Conservation (phyloP, 2,329 filamentous ascomycete genomes). For the Lecanoromycetidae sp. region DNA sequence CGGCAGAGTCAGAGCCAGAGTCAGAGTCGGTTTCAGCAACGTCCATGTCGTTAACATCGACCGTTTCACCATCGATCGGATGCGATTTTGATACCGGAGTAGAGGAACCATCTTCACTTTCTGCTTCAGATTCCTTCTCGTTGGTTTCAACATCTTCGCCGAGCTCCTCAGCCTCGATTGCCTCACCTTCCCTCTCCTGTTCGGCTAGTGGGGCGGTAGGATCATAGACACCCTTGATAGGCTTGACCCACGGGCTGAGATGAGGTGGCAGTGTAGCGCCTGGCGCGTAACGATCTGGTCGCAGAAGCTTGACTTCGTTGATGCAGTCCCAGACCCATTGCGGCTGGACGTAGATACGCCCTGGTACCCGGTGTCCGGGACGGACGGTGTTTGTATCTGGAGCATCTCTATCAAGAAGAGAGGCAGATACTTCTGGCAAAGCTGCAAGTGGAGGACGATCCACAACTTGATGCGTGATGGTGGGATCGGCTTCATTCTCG, state of each 20-base stretch:
- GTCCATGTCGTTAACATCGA: constrained; percentile 32
- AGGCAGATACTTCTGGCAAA: constrained; percentile 33
- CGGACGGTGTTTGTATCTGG: constrained; percentile 33
- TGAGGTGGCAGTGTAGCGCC: constrained; percentile 85
- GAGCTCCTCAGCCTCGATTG: constrained; percentile 54
- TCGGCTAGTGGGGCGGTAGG: constrained; percentile 74
- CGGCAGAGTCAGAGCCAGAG: constrained; percentile 28
- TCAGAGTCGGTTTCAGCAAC: constrained; percentile 35
- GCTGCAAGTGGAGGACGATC: constrained; percentile 62
- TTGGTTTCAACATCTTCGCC: constrained; percentile 33
- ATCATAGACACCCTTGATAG: constrained; percentile 77
- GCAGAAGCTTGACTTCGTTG: constrained; percentile 80
- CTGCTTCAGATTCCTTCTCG: constrained; percentile 22
- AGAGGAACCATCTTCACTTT: constrained; percentile 31
- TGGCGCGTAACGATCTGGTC: constrained; percentile 77
- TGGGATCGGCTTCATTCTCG: constrained; percentile 70
- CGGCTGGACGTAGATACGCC: constrained; percentile 83
- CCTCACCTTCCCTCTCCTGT: constrained; percentile 79
- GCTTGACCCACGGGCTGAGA: constrained; percentile 89
- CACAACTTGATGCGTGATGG: constrained; percentile 93
- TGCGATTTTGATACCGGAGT: constrained; percentile 4
- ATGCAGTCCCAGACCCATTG: constrained; percentile 98
- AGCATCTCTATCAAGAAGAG: constrained; percentile 31
- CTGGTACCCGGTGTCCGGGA: constrained; percentile 67
- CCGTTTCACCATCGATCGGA: neutral